phyloP scores from a whole-genome alignment of 257 asterid species.

The Coffea eugenioides region DNA sequence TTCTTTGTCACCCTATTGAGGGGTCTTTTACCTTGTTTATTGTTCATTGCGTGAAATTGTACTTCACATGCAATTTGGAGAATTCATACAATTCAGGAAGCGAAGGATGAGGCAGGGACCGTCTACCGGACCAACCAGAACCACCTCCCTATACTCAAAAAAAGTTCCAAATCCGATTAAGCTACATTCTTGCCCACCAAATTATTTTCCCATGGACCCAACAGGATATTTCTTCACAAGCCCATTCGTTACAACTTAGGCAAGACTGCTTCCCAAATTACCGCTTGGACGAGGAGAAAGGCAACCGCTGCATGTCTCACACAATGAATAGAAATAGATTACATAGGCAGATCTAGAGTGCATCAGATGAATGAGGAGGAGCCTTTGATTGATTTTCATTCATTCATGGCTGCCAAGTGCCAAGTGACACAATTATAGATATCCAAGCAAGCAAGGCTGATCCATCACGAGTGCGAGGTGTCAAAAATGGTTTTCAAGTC shows the following conservation, averaged over 20 bases:
- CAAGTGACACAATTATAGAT: constrained; percentile 27
- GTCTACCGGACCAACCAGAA: too few relatives aligned
- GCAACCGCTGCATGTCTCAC: too few relatives aligned
- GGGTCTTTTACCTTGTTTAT: too few relatives aligned
- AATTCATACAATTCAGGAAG: too few relatives aligned
- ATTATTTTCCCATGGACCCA: not conserved
- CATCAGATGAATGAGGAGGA: not conserved
- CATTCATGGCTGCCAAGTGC: constrained; percentile 29
- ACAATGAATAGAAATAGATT: too few relatives aligned
- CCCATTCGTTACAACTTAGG: not conserved
- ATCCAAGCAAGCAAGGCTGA: not conserved
- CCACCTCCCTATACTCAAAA: too few relatives aligned
- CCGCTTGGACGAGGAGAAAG: not conserved
- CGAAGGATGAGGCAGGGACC: too few relatives aligned
- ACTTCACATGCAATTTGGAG: too few relatives aligned
- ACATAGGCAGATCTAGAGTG: not conserved
- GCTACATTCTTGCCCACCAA: too few relatives aligned
- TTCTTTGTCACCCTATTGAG: too few relatives aligned
- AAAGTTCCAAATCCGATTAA: too few relatives aligned
- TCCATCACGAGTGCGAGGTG: constrained; percentile 34
- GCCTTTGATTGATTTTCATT: not conserved
- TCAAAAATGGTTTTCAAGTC: constrained; percentile 5
- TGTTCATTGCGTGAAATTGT: too few relatives aligned
- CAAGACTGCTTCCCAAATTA: not conserved
- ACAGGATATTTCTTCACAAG: not conserved